Conservation (phyloP, 306 rosid species). For the Vicia faba region DNA sequence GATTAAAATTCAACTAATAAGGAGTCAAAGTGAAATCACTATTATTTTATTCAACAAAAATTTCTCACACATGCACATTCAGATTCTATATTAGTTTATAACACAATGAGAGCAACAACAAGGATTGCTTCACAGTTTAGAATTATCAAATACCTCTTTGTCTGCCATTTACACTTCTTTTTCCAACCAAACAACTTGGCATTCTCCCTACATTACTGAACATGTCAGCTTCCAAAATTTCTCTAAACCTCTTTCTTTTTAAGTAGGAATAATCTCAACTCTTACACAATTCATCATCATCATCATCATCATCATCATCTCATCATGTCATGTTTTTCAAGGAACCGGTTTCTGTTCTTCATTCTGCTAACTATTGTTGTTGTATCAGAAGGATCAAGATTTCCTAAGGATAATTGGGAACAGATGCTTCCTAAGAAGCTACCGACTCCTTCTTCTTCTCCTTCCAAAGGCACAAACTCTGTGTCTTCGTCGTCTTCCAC, state of each 20-base stretch:
- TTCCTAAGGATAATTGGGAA: constrained; percentile 58
- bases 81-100: constrained; percentile 43
- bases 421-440: constrained; percentile 96
- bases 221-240: constrained; percentile 66
- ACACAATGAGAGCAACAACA: constrained; percentile 49
- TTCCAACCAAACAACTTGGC: constrained; percentile 73
- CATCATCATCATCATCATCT: constrained; percentile 34
- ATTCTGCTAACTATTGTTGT: constrained; percentile 50
- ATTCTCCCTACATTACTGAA: constrained; percentile 66
- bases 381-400: constrained; percentile 69
- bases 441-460: constrained; percentile 82
- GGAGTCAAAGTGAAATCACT: constrained; percentile 32
- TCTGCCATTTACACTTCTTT: constrained; percentile 77
- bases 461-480: constrained; percentile 77
- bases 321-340: constrained; percentile 61
- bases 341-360: constrained; percentile 56
- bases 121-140: constrained; percentile 51
- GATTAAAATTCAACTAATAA: constrained; percentile 43
- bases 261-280: constrained; percentile 21
- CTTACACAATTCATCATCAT: constrained; percentile 14
- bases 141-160: constrained; percentile 59
- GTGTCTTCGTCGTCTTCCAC: constrained; percentile 47
- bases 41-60: constrained; percentile 33
- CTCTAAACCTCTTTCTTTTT: constrained; percentile 33
- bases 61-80: constrained; percentile 41